A percentile compares a stretch with the other conserved stretches of the same genome.
Conservation (phyloP, 2,329 filamentous ascomycete species). For the Aphanoascus verrucosus region DNA sequence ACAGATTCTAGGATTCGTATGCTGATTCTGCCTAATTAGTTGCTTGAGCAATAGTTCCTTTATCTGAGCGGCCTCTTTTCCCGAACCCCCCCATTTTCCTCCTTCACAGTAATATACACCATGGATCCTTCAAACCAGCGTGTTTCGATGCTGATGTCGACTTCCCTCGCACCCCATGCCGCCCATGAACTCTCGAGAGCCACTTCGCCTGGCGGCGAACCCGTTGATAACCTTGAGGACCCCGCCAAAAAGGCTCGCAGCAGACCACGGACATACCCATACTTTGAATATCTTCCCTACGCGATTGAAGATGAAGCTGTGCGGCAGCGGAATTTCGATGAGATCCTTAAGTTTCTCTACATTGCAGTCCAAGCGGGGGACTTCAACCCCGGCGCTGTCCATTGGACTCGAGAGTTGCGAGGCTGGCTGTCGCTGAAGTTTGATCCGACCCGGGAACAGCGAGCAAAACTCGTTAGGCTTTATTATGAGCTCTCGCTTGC, state of each 20-base stretch:
- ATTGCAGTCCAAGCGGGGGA: constrained; percentile 85
- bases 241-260: constrained; percentile 55
- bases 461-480: constrained; percentile 73
- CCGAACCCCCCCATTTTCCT: neutral
- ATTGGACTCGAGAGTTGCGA: constrained; percentile 94
- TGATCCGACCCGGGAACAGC: constrained; percentile 75
- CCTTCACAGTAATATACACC: neutral
- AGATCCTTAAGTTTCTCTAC: constrained; percentile 89
- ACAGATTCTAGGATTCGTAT: neutral
- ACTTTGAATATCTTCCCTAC: constrained; percentile 84
- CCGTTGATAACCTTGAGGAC: constrained; percentile 36
- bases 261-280: constrained; percentile 78
- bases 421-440: constrained; percentile 97
- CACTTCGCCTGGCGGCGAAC: constrained; percentile 62
- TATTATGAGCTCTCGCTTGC: constrained; percentile 92
- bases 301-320: constrained; percentile 67
- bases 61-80: neutral
- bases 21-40: constrained; percentile 1
- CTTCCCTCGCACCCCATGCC: constrained; percentile 19
- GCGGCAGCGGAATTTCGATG: constrained; percentile 66
- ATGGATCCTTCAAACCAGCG: constrained; percentile 27
- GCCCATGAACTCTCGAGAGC: constrained; percentile 60
- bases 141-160: constrained; percentile 12
- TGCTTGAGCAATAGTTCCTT: neutral
- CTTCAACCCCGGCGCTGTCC: constrained; percentile 82